A percentile compares a stretch with the other conserved stretches of the same genome.
Evolutionary conservation across 1,284 basidiomycete species (phyloP).

Genomic region (Leccinum solheimii): DNA sequence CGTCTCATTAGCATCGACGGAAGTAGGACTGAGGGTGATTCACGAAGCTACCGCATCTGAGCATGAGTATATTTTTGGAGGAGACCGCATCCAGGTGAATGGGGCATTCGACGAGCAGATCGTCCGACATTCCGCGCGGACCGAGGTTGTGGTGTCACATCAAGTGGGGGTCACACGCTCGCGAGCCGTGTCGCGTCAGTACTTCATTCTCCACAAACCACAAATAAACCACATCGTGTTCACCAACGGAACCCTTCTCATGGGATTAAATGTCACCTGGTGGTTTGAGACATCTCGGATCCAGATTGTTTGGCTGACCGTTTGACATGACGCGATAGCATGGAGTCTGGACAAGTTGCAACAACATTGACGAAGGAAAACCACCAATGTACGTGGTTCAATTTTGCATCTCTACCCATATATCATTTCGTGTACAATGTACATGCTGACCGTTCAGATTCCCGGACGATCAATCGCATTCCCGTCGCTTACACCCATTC

Average conservation of each 20-base stretch:
- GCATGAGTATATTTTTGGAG: conserved; percentile 30
- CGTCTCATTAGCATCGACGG: conserved; percentile 12
- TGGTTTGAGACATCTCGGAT: background rate
- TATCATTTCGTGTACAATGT: background rate
- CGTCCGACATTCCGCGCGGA: conserved; percentile 16
- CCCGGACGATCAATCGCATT: background rate
- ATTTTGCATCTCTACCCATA: background rate
- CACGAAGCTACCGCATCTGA: conserved; percentile 32
- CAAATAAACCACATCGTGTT: background rate
- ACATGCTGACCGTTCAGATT: background rate
- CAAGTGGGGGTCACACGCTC: background rate
- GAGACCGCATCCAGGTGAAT: conserved; percentile 33
- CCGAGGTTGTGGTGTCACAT: background rate
- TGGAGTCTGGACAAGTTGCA: background rate
- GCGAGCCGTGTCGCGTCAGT: background rate
- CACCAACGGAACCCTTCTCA: background rate
- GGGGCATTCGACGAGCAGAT: conserved; percentile 33
- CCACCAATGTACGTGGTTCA: background rate
- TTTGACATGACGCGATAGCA: background rate
- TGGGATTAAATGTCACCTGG: background rate
- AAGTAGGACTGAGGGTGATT: conserved; percentile 6
- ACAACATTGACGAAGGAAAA: background rate
- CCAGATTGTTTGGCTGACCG: background rate
- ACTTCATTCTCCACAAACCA: background rate
- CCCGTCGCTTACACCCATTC: background rate